These are phyloP conservation scores for Saxispiralis lemnorum DNA, from an alignment of 495 filamentous ascomycete species.

Conservation along the genomic window DNA sequence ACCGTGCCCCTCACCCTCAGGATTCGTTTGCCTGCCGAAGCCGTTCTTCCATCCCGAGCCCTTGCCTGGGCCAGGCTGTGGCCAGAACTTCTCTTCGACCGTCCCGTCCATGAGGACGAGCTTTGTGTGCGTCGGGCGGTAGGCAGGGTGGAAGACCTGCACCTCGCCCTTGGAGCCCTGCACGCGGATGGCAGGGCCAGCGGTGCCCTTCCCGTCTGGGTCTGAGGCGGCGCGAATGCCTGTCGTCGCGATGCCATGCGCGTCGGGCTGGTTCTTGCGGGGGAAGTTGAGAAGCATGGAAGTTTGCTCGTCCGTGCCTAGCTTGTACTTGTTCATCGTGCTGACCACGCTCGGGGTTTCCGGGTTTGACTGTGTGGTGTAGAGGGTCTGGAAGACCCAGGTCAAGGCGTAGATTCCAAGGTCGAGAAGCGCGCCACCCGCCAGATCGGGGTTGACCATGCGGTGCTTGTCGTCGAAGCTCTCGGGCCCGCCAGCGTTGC, in stretches of 20 bases:
- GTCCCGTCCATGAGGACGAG: constrained; percentile 30
- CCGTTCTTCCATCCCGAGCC: constrained; percentile 19
- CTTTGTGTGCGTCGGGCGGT: constrained; percentile 47
- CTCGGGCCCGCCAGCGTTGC: constrained; percentile 35
- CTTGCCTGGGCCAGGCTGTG: constrained; percentile 13
- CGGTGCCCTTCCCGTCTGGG: constrained; percentile 42
- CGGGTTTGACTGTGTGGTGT: constrained; percentile 47
- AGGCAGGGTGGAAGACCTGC: constrained; percentile 59
- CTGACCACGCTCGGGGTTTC: constrained; percentile 38
- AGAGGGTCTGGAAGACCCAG: constrained; percentile 86
- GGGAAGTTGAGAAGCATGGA: constrained; percentile 66
- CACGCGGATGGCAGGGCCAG: constrained; percentile 58
- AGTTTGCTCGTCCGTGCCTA: constrained; percentile 70
- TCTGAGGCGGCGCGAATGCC: constrained; percentile 50
- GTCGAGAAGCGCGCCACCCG: constrained; percentile 70
- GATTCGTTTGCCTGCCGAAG: constrained; percentile 9
- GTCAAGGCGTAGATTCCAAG: constrained; percentile 80
- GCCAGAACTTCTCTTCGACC: constrained; percentile 23
- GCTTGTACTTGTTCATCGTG: constrained; percentile 59
- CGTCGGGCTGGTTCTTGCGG: constrained; percentile 18
- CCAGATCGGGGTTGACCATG: constrained; percentile 77
- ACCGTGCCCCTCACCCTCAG: constrained; percentile 41
- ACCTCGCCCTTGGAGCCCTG: constrained; percentile 78
- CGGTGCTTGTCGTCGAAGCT: constrained; percentile 43
- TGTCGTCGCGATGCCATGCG: constrained; percentile 65